Evolutionary conservation across 306 rosid genomes (phyloP).

Genomic region (Canavalia ensiformis): DNA sequence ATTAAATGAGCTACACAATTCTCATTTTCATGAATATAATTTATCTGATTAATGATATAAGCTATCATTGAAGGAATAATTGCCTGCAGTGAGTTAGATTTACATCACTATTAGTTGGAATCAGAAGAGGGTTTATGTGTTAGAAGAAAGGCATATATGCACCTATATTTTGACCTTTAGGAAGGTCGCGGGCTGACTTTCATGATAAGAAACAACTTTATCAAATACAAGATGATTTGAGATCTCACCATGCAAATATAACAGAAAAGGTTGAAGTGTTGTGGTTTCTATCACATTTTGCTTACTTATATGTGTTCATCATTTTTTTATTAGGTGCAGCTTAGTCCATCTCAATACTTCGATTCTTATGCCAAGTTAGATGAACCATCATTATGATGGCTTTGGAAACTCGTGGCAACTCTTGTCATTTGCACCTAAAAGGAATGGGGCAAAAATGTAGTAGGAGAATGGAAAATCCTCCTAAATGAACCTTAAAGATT

Average conservation of each 20-base stretch:
- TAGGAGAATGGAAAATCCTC: too few relatives aligned
- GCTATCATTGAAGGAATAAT: slow-evolving; percentile 25
- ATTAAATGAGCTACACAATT: slow-evolving; percentile 17
- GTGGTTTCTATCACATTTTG: slow-evolving; percentile 46
- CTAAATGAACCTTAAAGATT: neutral
- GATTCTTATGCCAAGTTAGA: slow-evolving; percentile 62
- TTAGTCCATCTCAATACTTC: slow-evolving; percentile 72
- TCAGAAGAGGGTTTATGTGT: slow-evolving; percentile 61
- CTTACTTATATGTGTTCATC: neutral
- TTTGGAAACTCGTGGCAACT: slow-evolving; percentile 51
- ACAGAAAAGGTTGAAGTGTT: slow-evolving; percentile 48
- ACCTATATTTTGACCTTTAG: slow-evolving; percentile 57
- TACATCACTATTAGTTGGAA: slow-evolving; percentile 37
- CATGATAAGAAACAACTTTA: slow-evolving; percentile 68
- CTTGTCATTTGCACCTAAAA: slow-evolving; percentile 60
- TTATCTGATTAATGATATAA: neutral
- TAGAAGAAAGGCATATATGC: slow-evolving; percentile 50
- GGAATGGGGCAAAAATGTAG: neutral
- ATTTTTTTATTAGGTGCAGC: slow-evolving; percentile 53
- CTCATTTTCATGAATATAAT: slow-evolving; percentile 31
- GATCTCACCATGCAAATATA: slow-evolving; percentile 70
- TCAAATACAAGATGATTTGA: slow-evolving; percentile 64
- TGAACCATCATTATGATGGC: slow-evolving; percentile 61
- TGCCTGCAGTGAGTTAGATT: slow-evolving; percentile 11
- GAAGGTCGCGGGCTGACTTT: slow-evolving; percentile 57